Base-by-base conservation (phyloP, 2,329 filamentous ascomycete species). In the Botrytis aclada region DNA sequence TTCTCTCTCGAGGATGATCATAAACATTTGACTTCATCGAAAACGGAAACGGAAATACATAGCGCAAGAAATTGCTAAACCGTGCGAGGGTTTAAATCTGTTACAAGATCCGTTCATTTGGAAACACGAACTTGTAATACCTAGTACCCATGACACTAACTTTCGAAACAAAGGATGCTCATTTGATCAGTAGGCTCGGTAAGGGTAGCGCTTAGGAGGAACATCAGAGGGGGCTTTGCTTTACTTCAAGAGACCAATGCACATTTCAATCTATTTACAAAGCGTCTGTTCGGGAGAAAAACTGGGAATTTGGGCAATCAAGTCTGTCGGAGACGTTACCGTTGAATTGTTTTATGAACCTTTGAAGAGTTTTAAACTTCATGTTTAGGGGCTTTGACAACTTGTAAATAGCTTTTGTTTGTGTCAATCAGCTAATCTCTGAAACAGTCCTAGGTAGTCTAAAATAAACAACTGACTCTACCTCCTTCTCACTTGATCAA, bases 151-250 rank as follows among this genome's bases (percentile, higher is more conserved):
- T 29, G 22, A 58, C 22, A 29, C 37, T 39, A 34, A 66, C 20
- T 29, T 62, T 54, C 54, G 69, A 71, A 71, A 71, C 69, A 65
- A 71, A 65, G 60, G 69, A 71, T 70, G 69, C 41, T 70, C 32
- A 63, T 37, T 51, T 66, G 41, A 66, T 47, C 34, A 66, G 29
- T 14, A 47, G n/a, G 61, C 41, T 67, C 43, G 18, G 45, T 25
- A 56, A 39, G 37, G 16, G 58, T 63, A 32, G 69, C 69, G 69
- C 34, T 32, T 47, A 61, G 60, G 34, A 54, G 34, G 60, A 54
- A 37, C 18, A 56, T 22, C 34, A 41, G 45, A 41, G 43, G 54
- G 60, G 60, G 60, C 22, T 64, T 39, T 54, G 69, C 29, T 70
- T 62, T 43, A 34, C 47, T 47, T 39, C 32, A 51, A 62, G 43